phyloP scores from a whole-genome alignment of 495 filamentous ascomycete genomes.

The Tuber microsphaerosporum region DNA sequence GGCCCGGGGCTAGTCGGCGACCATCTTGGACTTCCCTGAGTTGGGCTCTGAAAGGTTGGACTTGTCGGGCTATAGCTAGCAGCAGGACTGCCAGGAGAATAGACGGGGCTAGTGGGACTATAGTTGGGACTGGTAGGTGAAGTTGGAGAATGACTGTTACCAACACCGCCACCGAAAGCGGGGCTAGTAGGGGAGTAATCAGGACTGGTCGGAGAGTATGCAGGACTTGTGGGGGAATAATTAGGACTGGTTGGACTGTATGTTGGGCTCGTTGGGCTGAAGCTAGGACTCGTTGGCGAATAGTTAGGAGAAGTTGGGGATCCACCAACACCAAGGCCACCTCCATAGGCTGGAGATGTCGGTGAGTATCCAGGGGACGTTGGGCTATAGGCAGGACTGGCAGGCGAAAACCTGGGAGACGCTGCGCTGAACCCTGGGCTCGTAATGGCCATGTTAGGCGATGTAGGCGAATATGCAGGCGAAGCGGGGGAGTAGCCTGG shows the following conservation, averaged over 20 bases:
- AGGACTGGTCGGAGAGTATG: conserved; percentile 63
- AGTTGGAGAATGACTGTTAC: conserved; percentile 41
- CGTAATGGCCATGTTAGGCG: conserved; percentile 55
- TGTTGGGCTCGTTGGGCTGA: conserved; percentile 62
- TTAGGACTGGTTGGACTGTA: conserved; percentile 53
- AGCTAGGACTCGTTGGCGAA: conserved; percentile 55
- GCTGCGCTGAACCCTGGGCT: conserved; percentile 57
- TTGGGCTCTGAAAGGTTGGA: conserved; percentile 59
- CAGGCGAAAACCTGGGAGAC: conserved; percentile 68
- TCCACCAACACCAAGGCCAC: conserved; percentile 37
- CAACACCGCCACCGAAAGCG: conserved; percentile 36
- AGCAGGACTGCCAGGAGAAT: conserved; percentile 68
- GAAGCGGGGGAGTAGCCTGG: conserved; percentile 70
- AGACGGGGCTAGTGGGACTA: conserved; percentile 63
- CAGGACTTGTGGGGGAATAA: conserved; percentile 54
- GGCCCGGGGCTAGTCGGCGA: conserved; percentile 50
- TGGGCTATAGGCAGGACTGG: conserved; percentile 75
- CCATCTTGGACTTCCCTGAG: conserved; percentile 45
- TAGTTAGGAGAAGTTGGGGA: conserved; percentile 56
- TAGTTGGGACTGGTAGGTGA: conserved; percentile 49
- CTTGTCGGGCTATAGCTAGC: conserved; percentile 71
- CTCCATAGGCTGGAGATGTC: conserved; percentile 46
- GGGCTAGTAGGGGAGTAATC: conserved; percentile 46
- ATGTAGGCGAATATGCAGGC: conserved; percentile 58
- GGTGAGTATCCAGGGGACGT: conserved; percentile 54